phyloP scores from a whole-genome alignment of 1,284 basidiomycete species.

The Tilletia caries region DNA sequence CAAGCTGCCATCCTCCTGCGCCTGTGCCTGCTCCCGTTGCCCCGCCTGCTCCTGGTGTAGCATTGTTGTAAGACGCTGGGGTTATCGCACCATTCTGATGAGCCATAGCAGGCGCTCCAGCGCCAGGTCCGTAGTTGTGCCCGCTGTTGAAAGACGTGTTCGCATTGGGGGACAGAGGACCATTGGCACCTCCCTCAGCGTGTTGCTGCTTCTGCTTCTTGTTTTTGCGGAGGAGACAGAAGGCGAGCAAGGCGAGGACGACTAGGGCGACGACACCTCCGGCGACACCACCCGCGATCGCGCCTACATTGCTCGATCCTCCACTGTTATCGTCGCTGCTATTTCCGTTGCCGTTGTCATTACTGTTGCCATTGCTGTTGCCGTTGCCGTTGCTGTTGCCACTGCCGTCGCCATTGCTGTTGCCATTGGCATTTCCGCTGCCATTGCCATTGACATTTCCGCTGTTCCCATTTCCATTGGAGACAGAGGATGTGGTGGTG shows the following conservation, averaged over 20 bases:
- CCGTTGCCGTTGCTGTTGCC: not conserved
- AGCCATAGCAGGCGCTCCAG: not conserved
- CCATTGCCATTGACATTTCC: too few relatives aligned
- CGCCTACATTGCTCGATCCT: slow-evolving; percentile 22
- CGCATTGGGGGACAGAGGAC: too few relatives aligned
- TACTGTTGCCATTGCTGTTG: not conserved
- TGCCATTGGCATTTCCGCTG: not conserved
- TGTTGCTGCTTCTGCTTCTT: slow-evolving; percentile 28
- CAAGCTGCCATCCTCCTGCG: too few relatives aligned
- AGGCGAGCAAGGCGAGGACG: slow-evolving; percentile 23
- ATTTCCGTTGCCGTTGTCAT: not conserved
- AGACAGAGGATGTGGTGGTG: not conserved
- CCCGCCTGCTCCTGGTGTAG: too few relatives aligned
- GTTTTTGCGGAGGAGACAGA: slow-evolving; percentile 22
- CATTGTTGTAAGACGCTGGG: too few relatives aligned
- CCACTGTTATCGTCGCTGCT: not conserved
- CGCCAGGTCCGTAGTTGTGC: not conserved
- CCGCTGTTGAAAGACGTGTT: not conserved
- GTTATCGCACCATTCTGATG: too few relatives aligned
- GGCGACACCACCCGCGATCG: slow-evolving; percentile 35
- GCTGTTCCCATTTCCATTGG: not conserved
- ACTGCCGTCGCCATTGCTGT: not conserved
- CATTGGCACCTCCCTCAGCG: too few relatives aligned
- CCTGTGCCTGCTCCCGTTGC: too few relatives aligned
- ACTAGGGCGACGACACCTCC: slow-evolving; percentile 29